Conservation (phyloP, 768 basidiomycete genomes). For the Mycena pura region DNA sequence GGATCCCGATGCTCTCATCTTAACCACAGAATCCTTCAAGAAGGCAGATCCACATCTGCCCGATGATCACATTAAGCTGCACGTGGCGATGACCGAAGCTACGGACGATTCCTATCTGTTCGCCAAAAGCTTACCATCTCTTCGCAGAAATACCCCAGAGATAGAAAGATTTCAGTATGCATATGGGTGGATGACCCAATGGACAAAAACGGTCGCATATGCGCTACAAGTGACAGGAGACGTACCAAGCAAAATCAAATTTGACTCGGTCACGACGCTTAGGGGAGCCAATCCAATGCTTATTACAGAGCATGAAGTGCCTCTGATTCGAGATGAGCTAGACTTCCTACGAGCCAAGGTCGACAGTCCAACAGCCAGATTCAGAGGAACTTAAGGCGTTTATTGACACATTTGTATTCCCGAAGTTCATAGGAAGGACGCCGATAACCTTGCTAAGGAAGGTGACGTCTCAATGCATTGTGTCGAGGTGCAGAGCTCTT, state of each 20-base stretch:
- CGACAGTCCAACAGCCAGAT: not conserved
- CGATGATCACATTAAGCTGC: conserved; percentile 8
- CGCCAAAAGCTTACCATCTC: no score
- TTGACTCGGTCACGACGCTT: no score
- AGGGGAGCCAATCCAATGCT: no score
- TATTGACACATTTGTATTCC: conserved; percentile 9
- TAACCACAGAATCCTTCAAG: not conserved
- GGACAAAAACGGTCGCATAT: no score
- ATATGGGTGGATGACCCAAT: no score
- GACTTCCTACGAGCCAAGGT: conserved; percentile 11
- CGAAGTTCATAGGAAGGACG: not conserved
- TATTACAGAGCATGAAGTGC: no score
- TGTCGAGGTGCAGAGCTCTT: conserved; percentile 6
- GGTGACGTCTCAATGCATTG: not conserved
- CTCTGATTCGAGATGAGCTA: no score
- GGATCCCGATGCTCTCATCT: conserved; percentile 6
- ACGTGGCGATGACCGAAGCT: conserved; percentile 33
- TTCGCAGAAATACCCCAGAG: no score
- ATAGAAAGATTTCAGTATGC: no score
- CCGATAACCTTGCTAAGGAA: conserved; percentile 9
- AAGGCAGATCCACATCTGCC: conserved; percentile 23
- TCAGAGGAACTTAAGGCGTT: conserved; percentile 2
- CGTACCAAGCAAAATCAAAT: no score
- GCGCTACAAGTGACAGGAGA: no score
- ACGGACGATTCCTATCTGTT: conserved; percentile 33